phyloP scores from a whole-genome alignment of 345 rosid species.

The Euclidium syriacum region DNA sequence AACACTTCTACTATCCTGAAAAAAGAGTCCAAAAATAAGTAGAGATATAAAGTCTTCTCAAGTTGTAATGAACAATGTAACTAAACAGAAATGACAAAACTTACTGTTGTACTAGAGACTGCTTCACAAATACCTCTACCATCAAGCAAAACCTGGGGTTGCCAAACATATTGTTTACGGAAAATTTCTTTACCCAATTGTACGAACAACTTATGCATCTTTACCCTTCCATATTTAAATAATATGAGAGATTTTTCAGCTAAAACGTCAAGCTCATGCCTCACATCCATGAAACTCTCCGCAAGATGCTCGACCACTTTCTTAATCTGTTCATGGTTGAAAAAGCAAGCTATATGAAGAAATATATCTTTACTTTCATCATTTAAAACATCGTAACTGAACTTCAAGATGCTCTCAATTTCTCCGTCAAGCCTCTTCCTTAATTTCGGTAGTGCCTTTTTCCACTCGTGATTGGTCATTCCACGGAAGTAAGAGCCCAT shows the following conservation, averaged over 20 bases:
- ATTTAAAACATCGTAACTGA: slow-evolving; percentile 24
- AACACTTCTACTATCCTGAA: no score
- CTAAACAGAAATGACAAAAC: no score
- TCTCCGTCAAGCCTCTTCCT: background rate
- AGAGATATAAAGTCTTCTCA: no score
- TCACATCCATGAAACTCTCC: background rate
- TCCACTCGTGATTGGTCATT: slow-evolving; percentile 1
- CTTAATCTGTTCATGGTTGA: background rate
- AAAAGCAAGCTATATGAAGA: slow-evolving; percentile 31
- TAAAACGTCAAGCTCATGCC: background rate
- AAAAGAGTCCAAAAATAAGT: no score
- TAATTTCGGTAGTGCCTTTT: background rate
- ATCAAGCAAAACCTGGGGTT: no score
- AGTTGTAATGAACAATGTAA: no score
- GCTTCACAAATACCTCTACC: no score
- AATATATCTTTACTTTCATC: no score
- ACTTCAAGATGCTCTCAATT: background rate
- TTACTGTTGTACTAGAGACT: no score
- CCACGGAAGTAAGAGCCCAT: slow-evolving; percentile 8
- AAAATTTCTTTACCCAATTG: no score
- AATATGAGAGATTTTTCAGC: slow-evolving; percentile 16
- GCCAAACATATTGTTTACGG: no score
- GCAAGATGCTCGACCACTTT: background rate
- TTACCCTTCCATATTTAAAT: background rate
- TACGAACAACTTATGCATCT: no score